Evolutionary conservation across 345 rosid species (phyloP), one percentile per base, ranked within the genome.

Genomic region (Camelina laxa): DNA sequence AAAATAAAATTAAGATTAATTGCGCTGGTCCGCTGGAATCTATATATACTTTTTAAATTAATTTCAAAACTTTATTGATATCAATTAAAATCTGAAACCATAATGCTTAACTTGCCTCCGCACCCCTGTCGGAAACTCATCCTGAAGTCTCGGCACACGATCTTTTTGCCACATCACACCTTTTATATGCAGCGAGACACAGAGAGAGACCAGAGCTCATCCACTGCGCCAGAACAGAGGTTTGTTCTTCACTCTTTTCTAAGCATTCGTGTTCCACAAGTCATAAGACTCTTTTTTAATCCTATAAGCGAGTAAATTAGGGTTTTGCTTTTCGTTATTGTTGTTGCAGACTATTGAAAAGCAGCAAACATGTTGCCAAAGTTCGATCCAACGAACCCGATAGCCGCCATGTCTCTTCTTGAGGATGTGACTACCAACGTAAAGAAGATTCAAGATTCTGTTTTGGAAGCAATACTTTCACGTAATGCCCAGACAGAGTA

Each of bases 381-480:
- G 63, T 89, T 21, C 53, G 96, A 93, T 70, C 91, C 84, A 15
- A 76, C 80, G 19, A 86, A 87, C 80, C 76, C 64, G 2, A 82
- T 87, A 80, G 86, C 85, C 92, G 91, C 16, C 51, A 33, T 91
- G 67, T 73, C 83, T 76, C 45, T 87, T 53, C 79, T 91, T 55
- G 93, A 93, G 75, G 87, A 89, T 73, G 81, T 89, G 61, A 89
- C 98, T 4, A 56, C 63, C 56, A 84, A 91, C 75, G 96, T 81
- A 39, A 19, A 62, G 73, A 83, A 81, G 63, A 80, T 85, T 35
- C 98, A 90, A 71, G 80, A 79, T 4, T 79, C 82, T 41, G 85
- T 85, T 7, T 76, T 93, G 31, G 75, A 73, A 60, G 83, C 86
- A 24, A 93, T 93, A 35, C 80, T 87, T 2, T 72, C 78, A 15